phyloP scores from a whole-genome alignment of 257 asterid genomes.

The Petrea volubilis region DNA sequence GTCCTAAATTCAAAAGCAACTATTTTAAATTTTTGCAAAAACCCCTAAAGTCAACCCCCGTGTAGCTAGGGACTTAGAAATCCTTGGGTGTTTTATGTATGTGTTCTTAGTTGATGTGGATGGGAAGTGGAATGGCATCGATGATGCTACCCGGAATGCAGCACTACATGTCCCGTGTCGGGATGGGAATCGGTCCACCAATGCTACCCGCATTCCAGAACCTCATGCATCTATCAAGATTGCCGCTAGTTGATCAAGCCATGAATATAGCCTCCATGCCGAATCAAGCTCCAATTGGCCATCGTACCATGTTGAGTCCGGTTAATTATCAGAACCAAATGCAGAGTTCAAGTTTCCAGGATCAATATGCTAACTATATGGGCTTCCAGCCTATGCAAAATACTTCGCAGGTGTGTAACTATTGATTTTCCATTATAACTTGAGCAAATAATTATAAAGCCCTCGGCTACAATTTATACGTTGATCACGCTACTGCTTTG shows the following conservation, averaged over 20 bases:
- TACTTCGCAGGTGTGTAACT: conserved; percentile 52
- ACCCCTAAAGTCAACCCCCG: too few relatives aligned
- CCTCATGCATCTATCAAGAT: conserved; percentile 56
- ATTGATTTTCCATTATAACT: too few relatives aligned
- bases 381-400: conserved; percentile 54
- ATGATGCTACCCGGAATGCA: conserved; percentile 76
- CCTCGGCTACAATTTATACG: not conserved
- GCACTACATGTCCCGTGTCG: conserved; percentile 66
- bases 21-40: too few relatives aligned
- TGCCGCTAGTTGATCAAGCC: conserved; percentile 52
- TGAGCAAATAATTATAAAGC: too few relatives aligned
- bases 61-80: not conserved
- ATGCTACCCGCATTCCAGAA: conserved; percentile 51
- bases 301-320: conserved; percentile 24
- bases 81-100: not conserved
- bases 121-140: conserved; percentile 83
- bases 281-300: conserved; percentile 45
- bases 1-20: not conserved
- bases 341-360: conserved; percentile 47
- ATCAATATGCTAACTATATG: conserved; percentile 66
- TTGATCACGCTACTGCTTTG: conserved; percentile 13
- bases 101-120: conserved; percentile 72
- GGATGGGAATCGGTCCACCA: conserved; percentile 62
- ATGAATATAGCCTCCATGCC: conserved; percentile 27
- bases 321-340: conserved; percentile 51